Conservation (phyloP, 1,139 yeast species). For the Yamadazyma spencermartinsiae region DNA sequence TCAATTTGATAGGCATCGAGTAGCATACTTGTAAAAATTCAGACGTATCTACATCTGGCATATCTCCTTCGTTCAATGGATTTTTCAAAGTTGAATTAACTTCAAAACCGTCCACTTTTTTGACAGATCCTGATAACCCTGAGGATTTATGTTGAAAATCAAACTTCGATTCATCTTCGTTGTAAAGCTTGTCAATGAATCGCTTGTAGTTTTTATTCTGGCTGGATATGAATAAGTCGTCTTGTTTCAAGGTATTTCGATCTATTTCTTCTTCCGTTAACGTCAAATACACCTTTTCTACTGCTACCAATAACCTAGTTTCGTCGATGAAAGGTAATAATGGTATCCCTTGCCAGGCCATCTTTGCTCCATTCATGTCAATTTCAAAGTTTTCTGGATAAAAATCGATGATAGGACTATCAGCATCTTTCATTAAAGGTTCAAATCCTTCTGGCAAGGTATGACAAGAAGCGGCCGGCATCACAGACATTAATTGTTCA, state of each 20-base stretch:
- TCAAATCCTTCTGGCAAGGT: slow-evolving; percentile 83
- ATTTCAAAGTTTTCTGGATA: slow-evolving; percentile 87
- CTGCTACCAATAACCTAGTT: slow-evolving; percentile 63
- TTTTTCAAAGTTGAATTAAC: slow-evolving; percentile 50
- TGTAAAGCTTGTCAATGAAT: slow-evolving; percentile 36
- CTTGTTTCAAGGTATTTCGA: slow-evolving; percentile 68
- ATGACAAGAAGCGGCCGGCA: slow-evolving; percentile 97
- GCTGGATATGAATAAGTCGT: slow-evolving; percentile 60
- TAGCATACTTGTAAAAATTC: slow-evolving; percentile 60
- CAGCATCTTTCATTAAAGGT: slow-evolving; percentile 75
- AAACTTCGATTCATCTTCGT: slow-evolving; percentile 30
- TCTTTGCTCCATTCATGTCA: slow-evolving; percentile 93
- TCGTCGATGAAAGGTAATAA: slow-evolving; percentile 90
- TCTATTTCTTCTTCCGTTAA: slow-evolving; percentile 68
- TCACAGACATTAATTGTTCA: slow-evolving; percentile 95
- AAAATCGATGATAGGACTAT: slow-evolving; percentile 85
- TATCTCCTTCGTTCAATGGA: slow-evolving; percentile 61
- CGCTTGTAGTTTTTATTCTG: slow-evolving; percentile 48
- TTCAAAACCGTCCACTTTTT: slow-evolving; percentile 43
- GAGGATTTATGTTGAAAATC: slow-evolving; percentile 48
- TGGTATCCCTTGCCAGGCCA: slow-evolving; percentile 96
- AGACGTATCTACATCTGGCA: slow-evolving; percentile 57
- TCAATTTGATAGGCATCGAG: slow-evolving; percentile 50
- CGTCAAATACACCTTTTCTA: slow-evolving; percentile 60
- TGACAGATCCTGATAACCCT: slow-evolving; percentile 70